Evolutionary conservation across 2,329 filamentous ascomycete species (phyloP).

Genomic region (Cadophora sp.): DNA sequence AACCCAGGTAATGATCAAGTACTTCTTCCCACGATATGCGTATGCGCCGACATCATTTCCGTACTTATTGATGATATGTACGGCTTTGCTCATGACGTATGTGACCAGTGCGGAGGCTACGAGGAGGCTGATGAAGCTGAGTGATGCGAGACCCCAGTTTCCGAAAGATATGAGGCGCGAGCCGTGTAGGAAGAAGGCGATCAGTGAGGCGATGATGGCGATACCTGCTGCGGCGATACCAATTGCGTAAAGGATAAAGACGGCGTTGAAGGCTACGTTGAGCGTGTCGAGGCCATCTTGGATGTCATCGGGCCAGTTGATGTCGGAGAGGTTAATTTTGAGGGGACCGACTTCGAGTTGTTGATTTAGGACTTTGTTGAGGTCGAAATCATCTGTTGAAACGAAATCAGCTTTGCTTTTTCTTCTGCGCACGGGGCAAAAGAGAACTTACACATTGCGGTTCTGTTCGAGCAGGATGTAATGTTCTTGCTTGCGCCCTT

Average conservation of each 20-base stretch:
- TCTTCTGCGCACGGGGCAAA: not conserved
- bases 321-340: conserved; percentile 54
- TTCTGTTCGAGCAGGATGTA: conserved; percentile 59
- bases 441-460: conserved; percentile 52
- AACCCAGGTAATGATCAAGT: conserved; percentile 65
- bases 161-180: conserved; percentile 54
- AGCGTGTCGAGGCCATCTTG: conserved; percentile 59
- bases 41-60: conserved; percentile 43
- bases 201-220: conserved; percentile 53
- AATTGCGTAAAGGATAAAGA: conserved; percentile 65
- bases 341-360: conserved; percentile 52
- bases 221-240: conserved; percentile 59
- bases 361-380: conserved; percentile 54
- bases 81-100: conserved; percentile 62
- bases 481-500: conserved; percentile 56
- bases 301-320: conserved; percentile 64
- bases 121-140: conserved; percentile 63
- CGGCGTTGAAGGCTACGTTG: conserved; percentile 54
- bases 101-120: conserved; percentile 78
- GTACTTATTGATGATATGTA: conserved; percentile 52
- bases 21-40: conserved; percentile 56
- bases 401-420: conserved; percentile 6
- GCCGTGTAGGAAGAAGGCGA: conserved; percentile 50
- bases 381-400: conserved; percentile 56
- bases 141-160: conserved; percentile 55